Base-by-base conservation (phyloP, 352 stramenopile genomes). In the Globisporangium polare region DNA sequence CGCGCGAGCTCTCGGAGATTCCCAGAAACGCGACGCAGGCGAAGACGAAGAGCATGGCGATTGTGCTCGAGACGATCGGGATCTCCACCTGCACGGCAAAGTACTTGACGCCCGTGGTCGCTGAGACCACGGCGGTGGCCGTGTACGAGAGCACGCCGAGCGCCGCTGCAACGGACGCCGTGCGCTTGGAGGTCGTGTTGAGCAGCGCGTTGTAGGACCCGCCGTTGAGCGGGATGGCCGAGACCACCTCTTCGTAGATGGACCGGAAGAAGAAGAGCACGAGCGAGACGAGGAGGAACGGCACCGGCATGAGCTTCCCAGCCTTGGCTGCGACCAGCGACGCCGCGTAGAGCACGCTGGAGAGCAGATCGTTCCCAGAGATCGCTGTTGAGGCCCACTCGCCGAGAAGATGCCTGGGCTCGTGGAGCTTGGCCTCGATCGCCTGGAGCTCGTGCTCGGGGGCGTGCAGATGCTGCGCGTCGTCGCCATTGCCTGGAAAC, bases 221-320 rank as follows among this genome's bases (percentile, higher is more conserved):
- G 17, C 89, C 89, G 71, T 97, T 96, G 61, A 95, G 78, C 13
- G 88, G 88, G 46, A 97, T 82, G 10, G 89, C 89, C 9, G 80
- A 92, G 29, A 96, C 89, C 13, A 89, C 89, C 62, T 97, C 89
- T 50, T 81, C 75, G 68, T 97, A 96, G n/a, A 97, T 94, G 55
- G 85, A 88, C 18, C 77, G 78, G 55, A 78, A 83, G 55, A 81
- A 80, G 50, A 62, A 82, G 51, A 86, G 73, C 53, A 84, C 72
- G 26, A 63, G 62, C 0, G 84, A 82, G 12, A 97, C 88, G 56
- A 95, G 67, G 0, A 87, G 37, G 53, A 97, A 73, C n/a, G 82
- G 86, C 2, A 97, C 52, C 0, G 89, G 89, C 59, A 83, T 87
- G 50, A 97, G 67, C 65, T 88, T 92, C 10, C 87, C 87, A 0